Percentiles rank a stretch among this genome's conserved stretches.
These are phyloP conservation scores for Leccinum fallax DNA, from an alignment of 1,284 basidiomycete genomes.

Conservation along the genomic window DNA sequence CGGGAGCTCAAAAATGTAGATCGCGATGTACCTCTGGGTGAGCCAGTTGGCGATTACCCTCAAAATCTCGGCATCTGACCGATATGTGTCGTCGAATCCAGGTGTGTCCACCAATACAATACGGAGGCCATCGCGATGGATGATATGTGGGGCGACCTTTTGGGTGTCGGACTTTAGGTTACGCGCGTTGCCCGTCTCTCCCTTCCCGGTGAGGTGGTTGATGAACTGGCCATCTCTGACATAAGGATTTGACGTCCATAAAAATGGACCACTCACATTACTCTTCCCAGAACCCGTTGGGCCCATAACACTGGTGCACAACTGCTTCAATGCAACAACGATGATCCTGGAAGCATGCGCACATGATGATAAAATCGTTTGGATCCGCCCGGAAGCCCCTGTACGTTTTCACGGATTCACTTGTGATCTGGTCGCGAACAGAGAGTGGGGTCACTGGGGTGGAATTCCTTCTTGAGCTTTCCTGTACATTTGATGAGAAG, in stretches of 20 bases:
- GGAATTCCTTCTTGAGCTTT: neutral
- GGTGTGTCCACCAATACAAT: neutral
- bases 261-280: neutral
- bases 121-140: neutral
- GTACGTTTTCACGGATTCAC: too few species aligned
- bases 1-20: neutral
- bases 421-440: neutral
- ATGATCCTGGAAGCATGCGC: neutral
- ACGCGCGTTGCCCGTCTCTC: neutral
- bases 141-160: neutral
- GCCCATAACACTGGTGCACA: slow-evolving; percentile 1
- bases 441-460: neutral
- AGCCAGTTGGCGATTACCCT: neutral
- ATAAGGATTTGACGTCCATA: neutral
- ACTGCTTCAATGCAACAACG: neutral
- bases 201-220: neutral
- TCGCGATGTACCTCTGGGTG: neutral
- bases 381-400: neutral
- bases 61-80: neutral
- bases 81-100: neutral
- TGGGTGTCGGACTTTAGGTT: neutral
- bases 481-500: neutral
- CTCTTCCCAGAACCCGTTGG: slow-evolving; percentile 17
- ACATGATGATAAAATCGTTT: neutral
- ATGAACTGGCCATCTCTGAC: slow-evolving; percentile 1